A percentile compares a stretch with the other conserved stretches of the same genome.
These are phyloP conservation scores for Silene vulgaris DNA, from an alignment of 179 eudicot genomes.

Conservation along the genomic window DNA sequence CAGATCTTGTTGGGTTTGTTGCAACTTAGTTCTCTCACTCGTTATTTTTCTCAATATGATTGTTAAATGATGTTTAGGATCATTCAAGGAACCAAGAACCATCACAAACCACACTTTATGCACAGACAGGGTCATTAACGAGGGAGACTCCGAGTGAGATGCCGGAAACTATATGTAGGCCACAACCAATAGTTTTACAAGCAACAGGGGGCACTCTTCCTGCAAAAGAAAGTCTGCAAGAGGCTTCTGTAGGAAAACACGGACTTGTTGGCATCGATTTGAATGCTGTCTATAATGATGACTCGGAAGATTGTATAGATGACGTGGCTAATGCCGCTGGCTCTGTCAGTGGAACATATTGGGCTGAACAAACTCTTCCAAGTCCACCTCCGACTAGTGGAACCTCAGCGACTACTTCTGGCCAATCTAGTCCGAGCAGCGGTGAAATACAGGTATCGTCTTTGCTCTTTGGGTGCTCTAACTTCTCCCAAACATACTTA, in stretches of 20 bases:
- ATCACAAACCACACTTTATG: conserved; percentile 25
- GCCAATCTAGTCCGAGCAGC: conserved; percentile 70
- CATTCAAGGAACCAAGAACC: conserved; percentile 33
- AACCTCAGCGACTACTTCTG: conserved; percentile 57
- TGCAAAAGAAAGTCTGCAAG: conserved; percentile 27
- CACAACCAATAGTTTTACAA: conserved; percentile 26
- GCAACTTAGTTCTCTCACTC: conserved; percentile 3
- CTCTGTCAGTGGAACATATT: conserved; percentile 29
- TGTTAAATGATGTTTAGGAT: conserved; percentile 35
- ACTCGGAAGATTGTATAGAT: conserved; percentile 50
- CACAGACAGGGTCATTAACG: conserved; percentile 20
- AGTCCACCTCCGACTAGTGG: conserved; percentile 77
- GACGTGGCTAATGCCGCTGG: conserved; percentile 31
- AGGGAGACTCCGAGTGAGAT: conserved; percentile 26
- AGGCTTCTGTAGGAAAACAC: conserved; percentile 29
- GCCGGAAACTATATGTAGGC: conserved; percentile 28
- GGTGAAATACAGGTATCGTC: conserved; percentile 67
- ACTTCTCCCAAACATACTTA: neutral
- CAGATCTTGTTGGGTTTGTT: conserved; percentile 14
- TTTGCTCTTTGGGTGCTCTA: neutral
- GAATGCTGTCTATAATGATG: conserved; percentile 64
- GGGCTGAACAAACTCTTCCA: conserved; percentile 45
- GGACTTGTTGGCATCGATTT: conserved; percentile 53
- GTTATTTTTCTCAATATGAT: conserved; percentile 18
- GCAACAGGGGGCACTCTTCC: conserved; percentile 30